A percentile compares a stretch with the other conserved stretches of the same genome.
phyloP scores from a whole-genome alignment of 2,329 filamentous ascomycete species.

The Dactylonectria estremocensis region DNA sequence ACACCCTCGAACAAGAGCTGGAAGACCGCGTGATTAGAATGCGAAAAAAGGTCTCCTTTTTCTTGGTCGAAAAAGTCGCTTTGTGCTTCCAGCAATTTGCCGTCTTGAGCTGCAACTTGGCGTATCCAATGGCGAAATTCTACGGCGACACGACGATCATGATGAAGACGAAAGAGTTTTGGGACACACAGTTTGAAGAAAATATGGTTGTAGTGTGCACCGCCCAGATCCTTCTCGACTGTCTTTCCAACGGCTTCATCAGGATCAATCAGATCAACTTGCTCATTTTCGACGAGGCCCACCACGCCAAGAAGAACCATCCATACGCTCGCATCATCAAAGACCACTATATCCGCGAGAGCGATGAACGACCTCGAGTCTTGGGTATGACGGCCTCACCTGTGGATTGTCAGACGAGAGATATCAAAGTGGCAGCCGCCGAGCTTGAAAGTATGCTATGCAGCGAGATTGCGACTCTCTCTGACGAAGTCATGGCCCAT shows the following conservation, averaged over 20 bases:
- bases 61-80: slow-evolving; percentile 91
- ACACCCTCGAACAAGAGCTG: slow-evolving; percentile 84
- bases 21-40: slow-evolving; percentile 75
- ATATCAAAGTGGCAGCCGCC: slow-evolving; percentile 78
- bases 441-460: slow-evolving; percentile 85
- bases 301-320: slow-evolving; percentile 96
- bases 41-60: slow-evolving; percentile 82
- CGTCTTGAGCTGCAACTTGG: slow-evolving; percentile 85
- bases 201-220: slow-evolving; percentile 94
- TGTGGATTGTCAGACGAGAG: slow-evolving; percentile 81
- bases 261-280: slow-evolving; percentile 88
- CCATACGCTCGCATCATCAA: slow-evolving; percentile 92
- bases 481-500: slow-evolving; percentile 55
- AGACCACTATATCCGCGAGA: slow-evolving; percentile 79
- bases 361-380: slow-evolving; percentile 76
- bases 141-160: slow-evolving; percentile 77
- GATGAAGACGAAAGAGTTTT: slow-evolving; percentile 61
- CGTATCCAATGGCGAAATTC: slow-evolving; percentile 80
- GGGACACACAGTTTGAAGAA: slow-evolving; percentile 67
- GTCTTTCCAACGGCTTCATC: slow-evolving; percentile 84
- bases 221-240: slow-evolving; percentile 86
- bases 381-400: slow-evolving; percentile 99
- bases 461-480: slow-evolving; percentile 84
- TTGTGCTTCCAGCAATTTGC: slow-evolving; percentile 91
- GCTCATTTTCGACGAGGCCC: slow-evolving; percentile 95